Evolutionary conservation across 805 yeast species (phyloP).

Genomic region (Alloascoidea hylecoeti): DNA sequence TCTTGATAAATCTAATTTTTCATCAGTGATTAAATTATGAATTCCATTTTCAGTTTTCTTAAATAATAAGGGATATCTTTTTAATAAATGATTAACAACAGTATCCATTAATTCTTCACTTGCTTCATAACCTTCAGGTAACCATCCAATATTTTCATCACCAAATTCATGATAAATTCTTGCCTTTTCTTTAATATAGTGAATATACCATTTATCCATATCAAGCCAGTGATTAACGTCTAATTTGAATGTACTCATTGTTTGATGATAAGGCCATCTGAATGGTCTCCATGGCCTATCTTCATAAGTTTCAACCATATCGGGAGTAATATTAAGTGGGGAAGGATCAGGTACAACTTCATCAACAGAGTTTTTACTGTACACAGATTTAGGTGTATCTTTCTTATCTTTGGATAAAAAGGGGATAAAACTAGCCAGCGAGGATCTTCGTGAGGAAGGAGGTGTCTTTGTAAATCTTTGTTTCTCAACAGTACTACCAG

Average conservation of each 20-base stretch:
- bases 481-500: neutral
- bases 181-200: slow-evolving; percentile 48
- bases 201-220: slow-evolving; percentile 64
- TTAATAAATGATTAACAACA: slow-evolving; percentile 43
- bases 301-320: slow-evolving; percentile 48
- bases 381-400: neutral
- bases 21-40: slow-evolving; percentile 50
- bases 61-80: slow-evolving; percentile 51
- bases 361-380: neutral
- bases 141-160: slow-evolving; percentile 46
- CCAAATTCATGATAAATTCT: slow-evolving; percentile 46
- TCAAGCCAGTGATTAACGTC: slow-evolving; percentile 68
- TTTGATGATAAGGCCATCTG: slow-evolving; percentile 71
- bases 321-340: slow-evolving; percentile 34
- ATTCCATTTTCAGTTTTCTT: slow-evolving; percentile 32
- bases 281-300: slow-evolving; percentile 77
- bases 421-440: neutral
- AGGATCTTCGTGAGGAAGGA: neutral
- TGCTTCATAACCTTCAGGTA: slow-evolving; percentile 50
- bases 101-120: slow-evolving; percentile 44
- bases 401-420: neutral
- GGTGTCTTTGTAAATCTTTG: neutral
- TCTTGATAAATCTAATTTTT: slow-evolving; percentile 39
- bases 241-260: slow-evolving; percentile 61
- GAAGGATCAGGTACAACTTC: neutral